Base-by-base conservation (phyloP, 345 rosid genomes). In the Reutealis trisperma region DNA sequence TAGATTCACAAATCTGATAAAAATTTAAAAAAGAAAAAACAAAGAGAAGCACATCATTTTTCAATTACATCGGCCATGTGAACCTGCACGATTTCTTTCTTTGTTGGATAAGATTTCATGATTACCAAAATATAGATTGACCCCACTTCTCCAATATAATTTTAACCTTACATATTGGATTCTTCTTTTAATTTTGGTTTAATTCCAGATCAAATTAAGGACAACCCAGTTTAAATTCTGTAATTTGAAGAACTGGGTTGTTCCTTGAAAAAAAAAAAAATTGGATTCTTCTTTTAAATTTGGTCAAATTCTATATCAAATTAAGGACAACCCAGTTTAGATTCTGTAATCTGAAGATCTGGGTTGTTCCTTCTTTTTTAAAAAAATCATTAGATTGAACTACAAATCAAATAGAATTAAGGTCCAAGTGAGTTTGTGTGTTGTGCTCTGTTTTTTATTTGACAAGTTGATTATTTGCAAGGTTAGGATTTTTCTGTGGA, bases 41-140 rank as follows among this genome's bases (percentile, higher is more conserved):
- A 18, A 45, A 34, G 32, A 55, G 30, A 68, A 1, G 69, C 9
- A 72, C 71, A 59, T 76, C 77, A 32, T 63, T 84, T 73, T 73
- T 78, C 81, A 75, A 16, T 47, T 70, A n/a, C 79, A 68, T 44
- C 63, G 65, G 81, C 84, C 30, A 60, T 74, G 66, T 75, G 74
- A 72, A 64, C 73, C 78, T 21, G 63, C 34, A 1, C 37, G 10
- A 6, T 25, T 59, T 30, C 58, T 65, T 67, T 65, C 5, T 37
- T 37, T 37, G 41, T 59, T 19, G 83, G 86, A 86, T 86, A 84
- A 83, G 89, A 79, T 88, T 86, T 34, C 45, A 51, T 44, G 69
- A 79, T 75, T 76, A 69, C 79, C 82, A 37, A 19, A 62, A 54
- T 70, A 37, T 21, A 60, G 19, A 16, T 25, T 24, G 70, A 63